Evolutionary conservation across 2,329 filamentous ascomycete genomes (phyloP), one percentile per base, ranked within the genome.

Genomic region (Sporothrix luriei): DNA sequence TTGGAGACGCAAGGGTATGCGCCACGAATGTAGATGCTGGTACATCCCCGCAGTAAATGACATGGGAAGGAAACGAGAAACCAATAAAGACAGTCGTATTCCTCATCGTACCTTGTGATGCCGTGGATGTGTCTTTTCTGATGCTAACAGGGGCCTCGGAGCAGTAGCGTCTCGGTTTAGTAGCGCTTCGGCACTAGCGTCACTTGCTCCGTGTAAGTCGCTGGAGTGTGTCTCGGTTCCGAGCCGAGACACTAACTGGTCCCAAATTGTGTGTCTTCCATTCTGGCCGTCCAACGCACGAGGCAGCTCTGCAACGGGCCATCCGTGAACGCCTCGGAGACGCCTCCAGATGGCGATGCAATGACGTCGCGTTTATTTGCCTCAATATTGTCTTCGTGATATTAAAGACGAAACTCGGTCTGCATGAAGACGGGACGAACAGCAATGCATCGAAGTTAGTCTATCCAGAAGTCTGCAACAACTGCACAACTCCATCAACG

Each of bases 191-290:
- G 54, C 16, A 13, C 1, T 57, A 57, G 54, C 29, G 54, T 7
- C 54, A 11, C 11, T 57, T 57, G 26, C 4, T 33, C 54, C 54
- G 29, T 57, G 54, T 57, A 57, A 57, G 54, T 26, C 29, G 52
- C 14, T 16, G 13, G 13, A 46, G 43, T 16, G 26, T 16, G 14
- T 21, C 21, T 57, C 54, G 54, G 54, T 6, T 38, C 54, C 16
- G 54, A 38, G 14, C 54, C 54, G 54, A 57, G 54, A 57, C 16
- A 1, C 1, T 7, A 19, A 19, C 4, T 4, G 16, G 14, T 46
- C 10, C 14, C 40, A 46, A 46, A 16, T n/a, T n/a, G 10, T 10
- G 40, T 43, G 43, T 14, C 29, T 5, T 29, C 29, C 29, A 29
- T 29, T 3, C 29, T 29, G 5, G 29, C 3, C 29, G 16, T 46